These are phyloP conservation scores for Diaporthe eres DNA, from an alignment of 2,329 filamentous ascomycete genomes.

Conservation along the genomic window DNA sequence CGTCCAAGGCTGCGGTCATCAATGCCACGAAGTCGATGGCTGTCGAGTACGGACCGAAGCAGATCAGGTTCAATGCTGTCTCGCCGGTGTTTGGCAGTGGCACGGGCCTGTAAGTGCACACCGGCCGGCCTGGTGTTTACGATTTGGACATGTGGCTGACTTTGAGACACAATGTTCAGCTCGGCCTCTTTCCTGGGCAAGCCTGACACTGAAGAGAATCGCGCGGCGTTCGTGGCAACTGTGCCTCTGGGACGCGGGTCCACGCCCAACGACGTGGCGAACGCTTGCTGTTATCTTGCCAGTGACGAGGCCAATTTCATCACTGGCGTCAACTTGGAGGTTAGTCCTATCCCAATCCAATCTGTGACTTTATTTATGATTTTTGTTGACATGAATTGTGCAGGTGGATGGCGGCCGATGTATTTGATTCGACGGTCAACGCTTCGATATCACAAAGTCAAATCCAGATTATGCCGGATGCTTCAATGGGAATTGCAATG, in stretches of 20 bases:
- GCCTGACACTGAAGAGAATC: conserved; percentile 73
- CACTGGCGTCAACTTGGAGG: conserved; percentile 78
- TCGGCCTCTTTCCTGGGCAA: conserved; percentile 67
- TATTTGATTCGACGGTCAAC: neutral
- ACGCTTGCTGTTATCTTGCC: conserved; percentile 78
- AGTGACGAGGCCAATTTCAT: conserved; percentile 81
- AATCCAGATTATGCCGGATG: neutral
- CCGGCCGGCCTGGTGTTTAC: neutral
- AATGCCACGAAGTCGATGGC: conserved; percentile 73
- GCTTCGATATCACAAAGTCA: accelerated
- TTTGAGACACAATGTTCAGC: conserved; percentile 54
- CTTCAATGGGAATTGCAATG: neutral
- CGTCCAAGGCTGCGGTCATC: conserved; percentile 75
- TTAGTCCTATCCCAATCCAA: conserved; percentile 47
- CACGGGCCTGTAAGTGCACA: conserved; percentile 68
- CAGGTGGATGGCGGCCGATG: conserved; percentile 25
- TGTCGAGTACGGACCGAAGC: conserved; percentile 79
- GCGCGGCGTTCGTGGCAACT: conserved; percentile 66
- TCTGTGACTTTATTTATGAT: too few relatives aligned
- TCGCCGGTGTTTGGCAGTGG: conserved; percentile 75
- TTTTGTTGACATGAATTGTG: neutral
- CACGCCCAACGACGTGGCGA: conserved; percentile 76
- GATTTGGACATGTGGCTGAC: neutral
- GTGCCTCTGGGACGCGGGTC: conserved; percentile 69
- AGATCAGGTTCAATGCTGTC: conserved; percentile 81